These are phyloP conservation scores for Trametes sp. DNA, from an alignment of 1,284 basidiomycete genomes.

Conservation along the genomic window DNA sequence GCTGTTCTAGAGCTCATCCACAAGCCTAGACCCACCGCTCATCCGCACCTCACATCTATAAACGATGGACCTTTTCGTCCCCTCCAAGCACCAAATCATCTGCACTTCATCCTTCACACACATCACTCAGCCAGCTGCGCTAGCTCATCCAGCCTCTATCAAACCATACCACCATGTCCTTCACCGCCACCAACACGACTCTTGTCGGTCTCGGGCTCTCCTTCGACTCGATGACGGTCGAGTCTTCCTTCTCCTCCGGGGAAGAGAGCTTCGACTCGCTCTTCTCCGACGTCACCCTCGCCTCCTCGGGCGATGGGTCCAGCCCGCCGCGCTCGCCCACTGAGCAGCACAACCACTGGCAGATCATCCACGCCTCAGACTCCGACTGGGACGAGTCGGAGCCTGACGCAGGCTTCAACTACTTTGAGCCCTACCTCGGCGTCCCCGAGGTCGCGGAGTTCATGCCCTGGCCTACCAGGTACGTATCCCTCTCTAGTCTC, in stretches of 20 bases:
- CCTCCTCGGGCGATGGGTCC: constrained; percentile 1
- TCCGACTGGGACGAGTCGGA: neutral
- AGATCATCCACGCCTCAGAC: constrained; percentile 6
- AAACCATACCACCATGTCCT: constrained; percentile 6
- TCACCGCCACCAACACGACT: constrained; percentile 11
- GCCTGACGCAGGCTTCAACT: constrained; percentile 1
- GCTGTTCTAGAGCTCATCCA: neutral
- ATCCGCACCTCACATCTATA: constrained; percentile 14
- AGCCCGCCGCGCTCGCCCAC: neutral
- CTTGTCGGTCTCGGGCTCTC: constrained; percentile 17
- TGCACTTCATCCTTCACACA: neutral
- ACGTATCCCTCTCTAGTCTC: neutral
- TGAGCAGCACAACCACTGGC: constrained; percentile 6
- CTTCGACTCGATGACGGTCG: constrained; percentile 4
- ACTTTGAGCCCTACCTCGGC: constrained; percentile 10
- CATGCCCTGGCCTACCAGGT: constrained; percentile 15
- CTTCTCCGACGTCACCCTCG: constrained; percentile 7
- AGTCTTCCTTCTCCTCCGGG: constrained; percentile 12
- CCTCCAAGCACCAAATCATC: neutral
- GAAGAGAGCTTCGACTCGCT: constrained; percentile 15
- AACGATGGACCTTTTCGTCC: neutral
- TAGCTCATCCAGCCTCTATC: neutral
- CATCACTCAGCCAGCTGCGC: constrained; percentile 7
- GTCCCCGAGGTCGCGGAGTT: constrained; percentile 8
- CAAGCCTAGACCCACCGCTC: neutral